Conservation (phyloP, 169 alveolate species). For the Babesia divergens region DNA sequence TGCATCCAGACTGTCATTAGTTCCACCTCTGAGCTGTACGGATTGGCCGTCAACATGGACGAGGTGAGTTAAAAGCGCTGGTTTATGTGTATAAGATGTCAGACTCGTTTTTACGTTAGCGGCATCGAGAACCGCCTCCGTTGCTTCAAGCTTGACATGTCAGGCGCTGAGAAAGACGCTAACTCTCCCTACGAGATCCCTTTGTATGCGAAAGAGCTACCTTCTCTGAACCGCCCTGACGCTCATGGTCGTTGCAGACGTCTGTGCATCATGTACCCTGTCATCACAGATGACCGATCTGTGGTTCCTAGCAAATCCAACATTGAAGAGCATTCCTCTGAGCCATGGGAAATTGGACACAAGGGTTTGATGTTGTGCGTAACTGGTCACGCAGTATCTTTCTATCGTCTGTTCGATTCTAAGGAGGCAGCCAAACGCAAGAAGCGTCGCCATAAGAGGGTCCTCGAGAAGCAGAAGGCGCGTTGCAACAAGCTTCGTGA, state of each 20-base stretch:
- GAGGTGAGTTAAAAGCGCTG: slow-evolving; percentile 1
- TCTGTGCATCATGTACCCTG: slow-evolving; percentile 4
- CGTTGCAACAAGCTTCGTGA: slow-evolving; percentile 41
- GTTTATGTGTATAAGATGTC: background rate
- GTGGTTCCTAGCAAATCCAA: background rate
- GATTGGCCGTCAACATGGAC: slow-evolving; percentile 44
- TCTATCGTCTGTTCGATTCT: slow-evolving; percentile 24
- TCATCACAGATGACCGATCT: background rate
- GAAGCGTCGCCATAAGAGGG: slow-evolving; percentile 43
- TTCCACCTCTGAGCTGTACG: slow-evolving; percentile 74
- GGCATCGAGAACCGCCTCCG: slow-evolving; percentile 53
- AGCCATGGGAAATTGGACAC: slow-evolving; percentile 9
- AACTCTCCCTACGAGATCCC: slow-evolving; percentile 39
- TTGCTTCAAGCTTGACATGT: slow-evolving; percentile 55
- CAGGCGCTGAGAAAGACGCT: slow-evolving; percentile 54
- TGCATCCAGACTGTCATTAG: slow-evolving; percentile 84
- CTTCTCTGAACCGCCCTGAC: slow-evolving; percentile 12
- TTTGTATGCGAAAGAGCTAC: slow-evolving; percentile 13
- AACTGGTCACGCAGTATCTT: background rate
- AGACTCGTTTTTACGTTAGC: slow-evolving; percentile 31
- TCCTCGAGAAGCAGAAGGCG: slow-evolving; percentile 34
- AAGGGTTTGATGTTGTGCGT: slow-evolving; percentile 32
- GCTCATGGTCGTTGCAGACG: slow-evolving; percentile 3
- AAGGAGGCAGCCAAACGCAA: slow-evolving; percentile 36
- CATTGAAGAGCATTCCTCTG: background rate